Conservation (phyloP, 1,139 yeast species). For the Sugiyamaella sp. region DNA sequence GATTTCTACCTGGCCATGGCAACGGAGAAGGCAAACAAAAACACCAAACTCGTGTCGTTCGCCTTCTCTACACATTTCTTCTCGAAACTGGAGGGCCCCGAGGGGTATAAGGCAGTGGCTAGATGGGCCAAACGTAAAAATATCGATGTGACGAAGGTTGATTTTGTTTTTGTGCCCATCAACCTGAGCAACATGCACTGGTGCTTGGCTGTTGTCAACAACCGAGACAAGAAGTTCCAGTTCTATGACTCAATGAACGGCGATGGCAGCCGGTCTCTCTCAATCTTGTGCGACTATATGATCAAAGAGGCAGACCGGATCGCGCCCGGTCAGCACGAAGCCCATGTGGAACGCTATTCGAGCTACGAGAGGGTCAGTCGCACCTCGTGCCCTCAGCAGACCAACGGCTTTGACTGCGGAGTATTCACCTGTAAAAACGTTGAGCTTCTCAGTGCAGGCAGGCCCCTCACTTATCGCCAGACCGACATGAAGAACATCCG, state of each 20-base stretch:
- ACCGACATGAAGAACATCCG: constrained; percentile 72
- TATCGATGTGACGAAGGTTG: constrained; percentile 63
- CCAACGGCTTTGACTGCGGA: constrained; percentile 94
- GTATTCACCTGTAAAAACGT: constrained; percentile 87
- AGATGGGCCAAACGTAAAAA: constrained; percentile 91
- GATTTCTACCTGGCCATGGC: constrained; percentile 76
- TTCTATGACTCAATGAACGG: constrained; percentile 80
- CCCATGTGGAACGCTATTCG: constrained; percentile 42
- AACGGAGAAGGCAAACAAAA: constrained; percentile 46
- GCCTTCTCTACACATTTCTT: constrained; percentile 89
- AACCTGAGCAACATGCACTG: constrained; percentile 85
- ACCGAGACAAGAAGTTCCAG: constrained; percentile 56
- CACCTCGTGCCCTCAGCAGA: constrained; percentile 73
- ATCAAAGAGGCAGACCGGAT: constrained; percentile 37
- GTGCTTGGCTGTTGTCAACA: constrained; percentile 85
- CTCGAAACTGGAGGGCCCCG: constrained; percentile 59
- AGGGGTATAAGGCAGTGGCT: constrained; percentile 81
- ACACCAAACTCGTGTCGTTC: constrained; percentile 46
- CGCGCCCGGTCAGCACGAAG: constrained; percentile 39
- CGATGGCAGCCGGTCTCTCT: constrained; percentile 56
- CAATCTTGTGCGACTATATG: constrained; percentile 54
- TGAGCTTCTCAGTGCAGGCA: constrained; percentile 55
- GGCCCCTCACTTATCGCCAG: constrained; percentile 59
- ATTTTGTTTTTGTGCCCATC: constrained; percentile 77
- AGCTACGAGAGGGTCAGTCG: constrained; percentile 33